Percentiles rank a stretch among this genome's conserved stretches.
These are phyloP conservation scores for Didymella pinodella DNA, from an alignment of 2,329 filamentous ascomycete species.

Conservation along the genomic window DNA sequence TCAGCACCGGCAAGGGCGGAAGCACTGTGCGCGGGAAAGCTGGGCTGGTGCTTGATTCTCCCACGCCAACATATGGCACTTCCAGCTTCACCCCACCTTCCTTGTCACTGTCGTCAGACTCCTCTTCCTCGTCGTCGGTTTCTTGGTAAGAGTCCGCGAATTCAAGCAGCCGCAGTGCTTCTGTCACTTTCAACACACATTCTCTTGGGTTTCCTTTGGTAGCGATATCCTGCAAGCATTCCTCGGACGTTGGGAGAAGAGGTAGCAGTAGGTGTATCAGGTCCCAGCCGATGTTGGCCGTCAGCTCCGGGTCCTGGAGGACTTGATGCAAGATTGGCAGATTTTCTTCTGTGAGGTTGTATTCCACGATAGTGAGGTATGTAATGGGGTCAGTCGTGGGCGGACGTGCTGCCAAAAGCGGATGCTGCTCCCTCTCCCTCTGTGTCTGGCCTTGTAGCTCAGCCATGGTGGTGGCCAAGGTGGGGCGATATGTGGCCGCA, in stretches of 20 bases:
- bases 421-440: slow-evolving; percentile 48
- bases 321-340: slow-evolving; percentile 73
- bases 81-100: slow-evolving; percentile 27
- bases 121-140: slow-evolving; percentile 56
- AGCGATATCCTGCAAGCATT: slow-evolving; percentile 77
- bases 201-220: slow-evolving; percentile 81
- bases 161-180: slow-evolving; percentile 70
- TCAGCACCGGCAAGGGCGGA: slow-evolving; percentile 56
- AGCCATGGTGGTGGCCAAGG: slow-evolving; percentile 34
- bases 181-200: slow-evolving; percentile 81
- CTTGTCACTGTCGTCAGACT: slow-evolving; percentile 36
- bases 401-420: slow-evolving; percentile 66
- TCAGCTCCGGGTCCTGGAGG: slow-evolving; percentile 72
- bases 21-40: slow-evolving; percentile 32
- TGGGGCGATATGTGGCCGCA: slow-evolving; percentile 5
- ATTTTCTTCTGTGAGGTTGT: slow-evolving; percentile 72
- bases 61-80: slow-evolving; percentile 33
- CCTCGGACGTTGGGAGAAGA: slow-evolving; percentile 69
- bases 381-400: slow-evolving; percentile 74
- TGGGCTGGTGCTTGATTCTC: slow-evolving; percentile 45
- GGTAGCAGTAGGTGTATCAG: slow-evolving; percentile 77
- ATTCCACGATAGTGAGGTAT: slow-evolving; percentile 80
- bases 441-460: slow-evolving; percentile 37
- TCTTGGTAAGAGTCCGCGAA: slow-evolving; percentile 62
- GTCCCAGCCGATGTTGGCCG: slow-evolving; percentile 84